Percentiles rank a stretch among this genome's conserved stretches.
phyloP scores from a whole-genome alignment of 2,329 filamentous ascomycete species.

The Phialocephala subalpina region DNA sequence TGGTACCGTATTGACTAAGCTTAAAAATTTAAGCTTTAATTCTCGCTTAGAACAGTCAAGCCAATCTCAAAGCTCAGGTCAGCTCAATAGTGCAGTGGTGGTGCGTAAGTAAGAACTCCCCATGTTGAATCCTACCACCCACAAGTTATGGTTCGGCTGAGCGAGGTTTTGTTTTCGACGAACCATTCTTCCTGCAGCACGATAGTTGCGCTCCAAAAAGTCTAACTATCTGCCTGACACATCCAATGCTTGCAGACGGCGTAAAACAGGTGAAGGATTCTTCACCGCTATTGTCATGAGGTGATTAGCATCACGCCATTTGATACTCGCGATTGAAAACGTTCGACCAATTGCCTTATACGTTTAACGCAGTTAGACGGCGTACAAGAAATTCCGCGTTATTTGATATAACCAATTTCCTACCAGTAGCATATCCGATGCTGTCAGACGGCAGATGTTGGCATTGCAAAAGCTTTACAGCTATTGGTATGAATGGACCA shows the following conservation, averaged over 20 bases:
- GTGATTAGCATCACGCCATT: background rate
- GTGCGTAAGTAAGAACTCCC: background rate
- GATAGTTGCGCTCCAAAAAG: background rate
- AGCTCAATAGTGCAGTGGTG: background rate
- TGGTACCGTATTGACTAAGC: background rate
- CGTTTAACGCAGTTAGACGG: background rate
- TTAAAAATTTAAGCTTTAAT: background rate
- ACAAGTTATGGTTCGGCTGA: background rate
- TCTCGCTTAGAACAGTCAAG: background rate
- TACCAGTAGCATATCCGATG: conserved; percentile 1
- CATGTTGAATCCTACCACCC: background rate
- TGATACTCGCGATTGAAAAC: background rate
- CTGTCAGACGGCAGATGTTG: background rate
- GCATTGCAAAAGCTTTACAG: background rate
- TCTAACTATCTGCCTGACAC: background rate
- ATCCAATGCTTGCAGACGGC: background rate
- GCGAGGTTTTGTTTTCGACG: background rate
- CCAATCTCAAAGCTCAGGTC: background rate
- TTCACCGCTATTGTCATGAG: background rate
- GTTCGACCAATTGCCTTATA: background rate
- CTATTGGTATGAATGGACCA: conserved; percentile 1
- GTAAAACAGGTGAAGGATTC: background rate
- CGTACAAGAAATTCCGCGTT: background rate
- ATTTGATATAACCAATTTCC: background rate
- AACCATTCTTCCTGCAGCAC: background rate